Evolutionary conservation across 306 rosid genomes (phyloP).

Genomic region (Trifolium dubium): DNA sequence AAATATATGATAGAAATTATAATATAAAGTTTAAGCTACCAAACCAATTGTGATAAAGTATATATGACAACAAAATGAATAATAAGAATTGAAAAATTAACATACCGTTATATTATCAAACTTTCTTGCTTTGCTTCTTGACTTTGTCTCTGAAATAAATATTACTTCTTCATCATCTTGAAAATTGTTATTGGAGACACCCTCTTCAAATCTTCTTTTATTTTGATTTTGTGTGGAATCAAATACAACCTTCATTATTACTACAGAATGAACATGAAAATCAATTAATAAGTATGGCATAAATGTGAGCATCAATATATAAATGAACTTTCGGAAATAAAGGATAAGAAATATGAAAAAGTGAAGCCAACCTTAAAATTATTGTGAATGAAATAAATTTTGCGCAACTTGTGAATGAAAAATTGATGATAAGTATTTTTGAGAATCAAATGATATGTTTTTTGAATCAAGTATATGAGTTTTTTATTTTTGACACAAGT

Average conservation of each 20-base stretch:
- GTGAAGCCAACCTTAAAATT: too few relatives aligned
- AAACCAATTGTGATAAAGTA: not conserved
- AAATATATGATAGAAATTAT: too few relatives aligned
- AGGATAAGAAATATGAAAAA: too few relatives aligned
- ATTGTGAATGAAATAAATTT: too few relatives aligned
- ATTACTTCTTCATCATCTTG: conserved; percentile 18
- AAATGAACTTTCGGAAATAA: too few relatives aligned
- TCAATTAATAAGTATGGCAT: not conserved
- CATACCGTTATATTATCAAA: conserved; percentile 20
- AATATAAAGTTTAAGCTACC: not conserved
- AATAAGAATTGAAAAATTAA: conserved; percentile 13
- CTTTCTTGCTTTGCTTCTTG: conserved; percentile 44
- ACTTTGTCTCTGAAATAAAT: conserved; percentile 29
- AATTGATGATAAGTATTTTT: too few relatives aligned
- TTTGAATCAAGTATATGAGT: too few relatives aligned
- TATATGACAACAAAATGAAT: not conserved
- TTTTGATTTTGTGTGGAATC: not conserved
- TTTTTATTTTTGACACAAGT: too few relatives aligned
- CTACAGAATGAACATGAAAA: conserved; percentile 15
- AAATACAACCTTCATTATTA: conserved; percentile 38
- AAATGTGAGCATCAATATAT: not conserved
- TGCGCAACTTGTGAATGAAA: too few relatives aligned
- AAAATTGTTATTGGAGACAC: not conserved
- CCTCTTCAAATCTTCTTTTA: conserved; percentile 34
- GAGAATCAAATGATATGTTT: too few relatives aligned